Evolutionary conservation across 2,329 filamentous ascomycete genomes (phyloP).

Genomic region (Fusarium sp.): DNA sequence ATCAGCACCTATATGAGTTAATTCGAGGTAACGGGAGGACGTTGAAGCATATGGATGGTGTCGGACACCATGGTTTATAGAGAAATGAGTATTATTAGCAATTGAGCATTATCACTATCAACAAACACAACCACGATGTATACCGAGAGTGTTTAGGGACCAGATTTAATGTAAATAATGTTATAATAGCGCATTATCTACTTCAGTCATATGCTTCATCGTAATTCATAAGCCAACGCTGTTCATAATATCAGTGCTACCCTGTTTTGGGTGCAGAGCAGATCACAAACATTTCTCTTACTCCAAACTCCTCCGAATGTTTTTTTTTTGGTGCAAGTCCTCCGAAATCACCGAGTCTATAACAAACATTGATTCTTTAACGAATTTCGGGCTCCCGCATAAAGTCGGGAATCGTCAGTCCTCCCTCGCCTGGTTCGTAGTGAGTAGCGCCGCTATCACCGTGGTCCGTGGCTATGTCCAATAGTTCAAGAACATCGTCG

Average conservation of each 20-base stretch:
- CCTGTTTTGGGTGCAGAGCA: slow-evolving; percentile 6
- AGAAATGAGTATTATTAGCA: slow-evolving; percentile 5
- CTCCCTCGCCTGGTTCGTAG: slow-evolving; percentile 53
- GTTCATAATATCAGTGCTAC: slow-evolving; percentile 4
- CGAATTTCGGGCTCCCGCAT: slow-evolving; percentile 60
- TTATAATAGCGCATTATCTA: slow-evolving; percentile 33
- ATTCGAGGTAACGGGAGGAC: neutral
- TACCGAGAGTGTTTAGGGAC: neutral
- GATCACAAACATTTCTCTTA: slow-evolving; percentile 23
- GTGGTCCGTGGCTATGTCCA: slow-evolving; percentile 36
- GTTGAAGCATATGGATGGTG: slow-evolving; percentile 1
- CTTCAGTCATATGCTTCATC: slow-evolving; percentile 17
- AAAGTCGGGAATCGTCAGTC: slow-evolving; percentile 56
- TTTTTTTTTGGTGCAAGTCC: neutral
- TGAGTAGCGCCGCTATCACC: slow-evolving; percentile 38
- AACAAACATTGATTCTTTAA: slow-evolving; percentile 35
- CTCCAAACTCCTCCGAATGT: slow-evolving; percentile 25
- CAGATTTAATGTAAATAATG: slow-evolving; percentile 10
- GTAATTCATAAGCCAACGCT: slow-evolving; percentile 1
- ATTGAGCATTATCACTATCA: slow-evolving; percentile 4
- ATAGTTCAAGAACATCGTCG: slow-evolving; percentile 48
- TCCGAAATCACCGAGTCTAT: neutral
- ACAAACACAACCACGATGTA: neutral
- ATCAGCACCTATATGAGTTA: slow-evolving; percentile 16
- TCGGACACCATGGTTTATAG: slow-evolving; percentile 14